phyloP scores from a whole-genome alignment of 257 asterid species.

The Nicotiana noctiflora region DNA sequence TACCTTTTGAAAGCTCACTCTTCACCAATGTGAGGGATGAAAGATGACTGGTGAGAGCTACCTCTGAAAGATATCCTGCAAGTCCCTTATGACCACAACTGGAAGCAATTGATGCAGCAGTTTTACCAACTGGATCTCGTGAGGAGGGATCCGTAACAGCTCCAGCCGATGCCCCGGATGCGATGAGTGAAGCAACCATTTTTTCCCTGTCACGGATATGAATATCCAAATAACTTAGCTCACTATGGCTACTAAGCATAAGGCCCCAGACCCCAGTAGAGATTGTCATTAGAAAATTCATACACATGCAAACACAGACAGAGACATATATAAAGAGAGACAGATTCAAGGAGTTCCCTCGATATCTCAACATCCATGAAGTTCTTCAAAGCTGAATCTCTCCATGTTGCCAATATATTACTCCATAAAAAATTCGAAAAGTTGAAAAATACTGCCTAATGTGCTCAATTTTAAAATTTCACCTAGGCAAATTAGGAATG shows the following conservation, averaged over 20 bases:
- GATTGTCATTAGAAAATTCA: neutral
- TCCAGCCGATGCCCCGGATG: constrained; percentile 89
- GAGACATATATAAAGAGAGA: neutral
- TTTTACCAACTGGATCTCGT: constrained; percentile 69
- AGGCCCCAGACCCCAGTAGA: neutral
- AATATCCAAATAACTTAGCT: neutral
- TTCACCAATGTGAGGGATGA: constrained; percentile 69
- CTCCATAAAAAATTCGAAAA: neutral
- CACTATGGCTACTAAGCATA: neutral
- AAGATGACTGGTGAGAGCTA: constrained; percentile 77
- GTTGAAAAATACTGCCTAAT: neutral
- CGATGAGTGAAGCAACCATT: constrained; percentile 92
- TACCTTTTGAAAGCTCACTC: constrained; percentile 72
- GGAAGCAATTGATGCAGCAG: constrained; percentile 79
- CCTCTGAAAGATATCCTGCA: constrained; percentile 94
- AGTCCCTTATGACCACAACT: constrained; percentile 74
- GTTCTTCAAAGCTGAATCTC: neutral
- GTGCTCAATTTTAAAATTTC: neutral
- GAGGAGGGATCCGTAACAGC: constrained; percentile 89
- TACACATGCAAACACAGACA: neutral
- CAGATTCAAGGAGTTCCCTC: neutral
- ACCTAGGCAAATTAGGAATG: neutral
- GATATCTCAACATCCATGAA: neutral
- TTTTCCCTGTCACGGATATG: constrained; percentile 60
- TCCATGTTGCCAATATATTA: neutral